These are phyloP conservation scores for Albizia julibrissin DNA, from an alignment of 306 rosid genomes.

Conservation along the genomic window DNA sequence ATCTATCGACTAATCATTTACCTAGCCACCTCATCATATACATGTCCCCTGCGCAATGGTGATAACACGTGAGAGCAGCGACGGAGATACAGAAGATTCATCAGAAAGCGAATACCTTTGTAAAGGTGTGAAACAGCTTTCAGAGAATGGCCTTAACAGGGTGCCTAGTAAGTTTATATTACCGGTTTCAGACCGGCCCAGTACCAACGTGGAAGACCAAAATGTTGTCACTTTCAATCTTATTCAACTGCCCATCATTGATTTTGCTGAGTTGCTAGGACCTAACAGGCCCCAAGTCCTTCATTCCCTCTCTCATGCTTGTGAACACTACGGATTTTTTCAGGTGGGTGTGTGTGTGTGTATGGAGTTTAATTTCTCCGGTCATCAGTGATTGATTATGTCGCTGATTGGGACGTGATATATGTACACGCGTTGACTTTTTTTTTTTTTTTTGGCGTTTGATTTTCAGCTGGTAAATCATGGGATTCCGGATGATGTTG, in stretches of 20 bases:
- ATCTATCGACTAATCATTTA: background rate
- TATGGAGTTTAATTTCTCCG: background rate
- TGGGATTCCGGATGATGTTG: slow-evolving; percentile 61
- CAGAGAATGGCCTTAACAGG: slow-evolving; percentile 55
- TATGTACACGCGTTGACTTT: background rate
- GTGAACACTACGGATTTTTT: slow-evolving; percentile 70
- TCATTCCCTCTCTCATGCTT: slow-evolving; percentile 60
- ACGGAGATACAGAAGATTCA: background rate
- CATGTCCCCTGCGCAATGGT: slow-evolving; percentile 64
- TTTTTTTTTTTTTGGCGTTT: background rate
- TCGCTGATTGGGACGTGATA: background rate
- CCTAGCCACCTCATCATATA: background rate
- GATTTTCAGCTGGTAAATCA: slow-evolving; percentile 73
- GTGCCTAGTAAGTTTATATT: slow-evolving; percentile 70
- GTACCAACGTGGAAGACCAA: background rate
- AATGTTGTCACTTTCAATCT: slow-evolving; percentile 25
- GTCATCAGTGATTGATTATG: background rate
- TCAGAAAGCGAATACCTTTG: slow-evolving; percentile 38
- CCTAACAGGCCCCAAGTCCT: slow-evolving; percentile 57
- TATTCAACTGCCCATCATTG: slow-evolving; percentile 68
- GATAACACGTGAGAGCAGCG: background rate
- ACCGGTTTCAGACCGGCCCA: slow-evolving; percentile 65
- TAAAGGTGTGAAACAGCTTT: slow-evolving; percentile 73
- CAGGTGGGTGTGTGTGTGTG: slow-evolving; percentile 49
- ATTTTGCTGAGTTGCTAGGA: slow-evolving; percentile 63